Conservation (phyloP, 2,329 filamentous ascomycete genomes). For the Simplicillium sp. region DNA sequence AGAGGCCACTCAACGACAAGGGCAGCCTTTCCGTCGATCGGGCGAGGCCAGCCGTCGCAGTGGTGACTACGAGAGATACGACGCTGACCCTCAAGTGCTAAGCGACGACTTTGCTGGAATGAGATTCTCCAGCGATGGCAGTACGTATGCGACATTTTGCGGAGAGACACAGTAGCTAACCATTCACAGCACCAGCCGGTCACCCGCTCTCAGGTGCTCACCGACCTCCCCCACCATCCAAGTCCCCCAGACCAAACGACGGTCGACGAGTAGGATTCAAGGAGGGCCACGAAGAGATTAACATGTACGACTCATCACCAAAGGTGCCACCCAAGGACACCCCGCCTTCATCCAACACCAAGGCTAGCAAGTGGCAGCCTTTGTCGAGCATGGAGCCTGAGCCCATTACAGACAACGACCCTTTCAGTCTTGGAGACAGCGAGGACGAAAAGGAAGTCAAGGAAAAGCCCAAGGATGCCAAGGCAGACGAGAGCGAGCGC, state of each 20-base stretch:
- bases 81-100: slow-evolving; percentile 85
- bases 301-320: slow-evolving; percentile 60
- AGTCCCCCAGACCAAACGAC: slow-evolving; percentile 38
- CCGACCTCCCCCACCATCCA: slow-evolving; percentile 51
- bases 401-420: slow-evolving; percentile 83
- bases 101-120: slow-evolving; percentile 79
- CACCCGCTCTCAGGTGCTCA: slow-evolving; percentile 67
- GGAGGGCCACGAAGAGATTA: slow-evolving; percentile 67
- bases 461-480: slow-evolving; percentile 39
- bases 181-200: slow-evolving; percentile 24
- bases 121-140: slow-evolving; percentile 51
- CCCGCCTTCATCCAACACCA: slow-evolving; percentile 38
- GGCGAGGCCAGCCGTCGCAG: slow-evolving; percentile 61
- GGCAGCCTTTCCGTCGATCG: slow-evolving; percentile 35
- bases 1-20: slow-evolving; percentile 22
- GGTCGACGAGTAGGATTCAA: slow-evolving; percentile 48
- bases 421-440: slow-evolving; percentile 91
- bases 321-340: slow-evolving; percentile 42
- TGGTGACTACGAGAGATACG: slow-evolving; percentile 84
- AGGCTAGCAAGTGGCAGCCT: slow-evolving; percentile 94
- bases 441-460: slow-evolving; percentile 76
- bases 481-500: slow-evolving; percentile 49
- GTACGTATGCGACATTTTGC: slow-evolving; percentile 30
- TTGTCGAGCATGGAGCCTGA: slow-evolving; percentile 72
- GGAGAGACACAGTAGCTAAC: slow-evolving; percentile 8